Conservation (phyloP, 495 filamentous ascomycete species). For the Xylaria cubensis region DNA sequence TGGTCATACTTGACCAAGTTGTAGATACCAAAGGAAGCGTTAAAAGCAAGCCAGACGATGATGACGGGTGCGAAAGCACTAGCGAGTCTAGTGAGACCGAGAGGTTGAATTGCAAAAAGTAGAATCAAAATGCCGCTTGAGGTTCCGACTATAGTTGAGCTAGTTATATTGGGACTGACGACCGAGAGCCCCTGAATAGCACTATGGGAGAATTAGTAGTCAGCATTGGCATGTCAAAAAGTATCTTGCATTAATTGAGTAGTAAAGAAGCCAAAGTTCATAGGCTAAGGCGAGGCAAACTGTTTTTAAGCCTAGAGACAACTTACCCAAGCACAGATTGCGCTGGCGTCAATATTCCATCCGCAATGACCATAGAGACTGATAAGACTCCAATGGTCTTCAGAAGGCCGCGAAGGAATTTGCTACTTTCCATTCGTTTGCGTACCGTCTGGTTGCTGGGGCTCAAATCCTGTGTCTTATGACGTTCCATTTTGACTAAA, state of each 20-base stretch:
- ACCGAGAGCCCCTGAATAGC: constrained; percentile 71
- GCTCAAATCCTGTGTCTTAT: constrained; percentile 60
- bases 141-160: constrained; percentile 66
- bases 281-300: neutral
- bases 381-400: constrained; percentile 74
- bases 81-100: constrained; percentile 72
- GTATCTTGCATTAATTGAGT: neutral
- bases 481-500: constrained; percentile 63
- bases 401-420: constrained; percentile 57
- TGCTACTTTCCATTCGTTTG: constrained; percentile 63
- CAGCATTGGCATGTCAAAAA: neutral
- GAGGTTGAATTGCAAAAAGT: constrained; percentile 72
- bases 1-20: constrained; percentile 69
- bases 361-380: constrained; percentile 71
- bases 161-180: constrained; percentile 53
- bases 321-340: constrained; percentile 66
- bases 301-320: neutral
- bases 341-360: constrained; percentile 73
- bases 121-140: constrained; percentile 72
- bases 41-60: constrained; percentile 74
- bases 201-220: neutral
- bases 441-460: constrained; percentile 59
- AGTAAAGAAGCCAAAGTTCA: neutral
- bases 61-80: constrained; percentile 73
- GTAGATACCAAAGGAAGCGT: constrained; percentile 72